Base-by-base conservation (phyloP, 2,329 filamentous ascomycete species). In the Tolypocladium ophioglossoides region DNA sequence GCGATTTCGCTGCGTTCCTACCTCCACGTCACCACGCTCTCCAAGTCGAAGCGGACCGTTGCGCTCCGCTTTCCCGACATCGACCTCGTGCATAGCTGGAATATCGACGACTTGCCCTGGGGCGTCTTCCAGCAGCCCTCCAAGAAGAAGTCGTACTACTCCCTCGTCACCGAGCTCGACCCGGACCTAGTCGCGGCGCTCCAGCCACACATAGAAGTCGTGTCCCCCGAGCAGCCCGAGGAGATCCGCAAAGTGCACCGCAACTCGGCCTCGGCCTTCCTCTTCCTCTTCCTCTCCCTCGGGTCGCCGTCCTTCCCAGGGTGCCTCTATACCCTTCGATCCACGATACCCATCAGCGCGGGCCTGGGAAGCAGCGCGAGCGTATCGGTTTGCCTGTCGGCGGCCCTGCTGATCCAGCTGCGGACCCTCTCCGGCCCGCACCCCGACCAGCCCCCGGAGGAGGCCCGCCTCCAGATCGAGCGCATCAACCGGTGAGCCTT, bases 401-500 rank as follows among this genome's bases (percentile, higher is more conserved):
- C 89, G 1, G 91, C 92, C 1, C 78, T 99, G 18, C 79, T 97
- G 14, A 76, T 95, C 54, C 94, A 97, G 69, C 86, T 95, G 58
- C 86, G 91, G 52, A 89, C 91, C 3, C 78, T 99, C 7, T 87
- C 90, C 1, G 91, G 91, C 0, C 94, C 94, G 1, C 92, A 97
- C 66, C 88, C 89, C 0, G 92, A 97, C 63, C 92, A 97, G 69
- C 89, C 91, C 4, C 73, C 84, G 0, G 85, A 90, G 53, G 94
- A 99, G 72, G 89, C 89, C n/a, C 84, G 88, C 56, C 72, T 91
- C 46, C 92, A 99, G 68, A 80, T 97, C 34, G 91, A 97, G 73
- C 84, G 92, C 59, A 96, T 99, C 72, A 99, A 99, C 70, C 82
- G 88, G 57, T 99, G 95, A 94, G 91, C 94, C 0, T 97, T 96